Evolutionary conservation across 1,284 basidiomycete species (phyloP).

Genomic region (Vanrija sp.): DNA sequence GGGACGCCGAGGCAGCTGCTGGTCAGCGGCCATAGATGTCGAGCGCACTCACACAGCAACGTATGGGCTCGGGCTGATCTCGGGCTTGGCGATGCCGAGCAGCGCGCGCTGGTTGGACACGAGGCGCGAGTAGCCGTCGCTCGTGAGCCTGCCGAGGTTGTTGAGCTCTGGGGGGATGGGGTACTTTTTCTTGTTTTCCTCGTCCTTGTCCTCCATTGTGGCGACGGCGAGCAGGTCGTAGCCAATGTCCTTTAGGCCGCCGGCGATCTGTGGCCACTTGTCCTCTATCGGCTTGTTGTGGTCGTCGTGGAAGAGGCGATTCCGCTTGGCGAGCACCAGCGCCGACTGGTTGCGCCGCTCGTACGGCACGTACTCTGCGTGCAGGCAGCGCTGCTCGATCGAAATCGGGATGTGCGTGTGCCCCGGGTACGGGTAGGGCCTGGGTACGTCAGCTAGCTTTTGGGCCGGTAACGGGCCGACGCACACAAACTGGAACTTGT

Average conservation of each 20-base stretch:
- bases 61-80: constrained; percentile 41
- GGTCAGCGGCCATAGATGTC: no score
- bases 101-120: constrained; percentile 34
- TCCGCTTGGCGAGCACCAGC: constrained; percentile 38
- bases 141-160: constrained; percentile 20
- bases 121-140: constrained; percentile 28
- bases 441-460: constrained; percentile 12
- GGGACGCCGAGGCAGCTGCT: constrained; percentile 39
- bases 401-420: constrained; percentile 39
- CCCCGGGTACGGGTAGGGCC: constrained; percentile 33
- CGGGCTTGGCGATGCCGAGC: constrained; percentile 40
- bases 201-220: constrained; percentile 14
- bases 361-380: constrained; percentile 22
- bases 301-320: not conserved
- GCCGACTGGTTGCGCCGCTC: constrained; percentile 28
- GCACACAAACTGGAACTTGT: constrained; percentile 39
- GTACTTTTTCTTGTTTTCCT: constrained; percentile 22
- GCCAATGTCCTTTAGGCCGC: not conserved
- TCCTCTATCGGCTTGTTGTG: not conserved
- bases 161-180: constrained; percentile 36
- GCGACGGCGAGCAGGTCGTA: not conserved
- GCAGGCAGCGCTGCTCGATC: constrained; percentile 39
- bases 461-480: not conserved
- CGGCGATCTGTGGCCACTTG: not conserved
- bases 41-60: constrained; percentile 18